Base-by-base conservation (phyloP, 192 early-diverging fungal genomes). In the Coemansia sp. region DNA sequence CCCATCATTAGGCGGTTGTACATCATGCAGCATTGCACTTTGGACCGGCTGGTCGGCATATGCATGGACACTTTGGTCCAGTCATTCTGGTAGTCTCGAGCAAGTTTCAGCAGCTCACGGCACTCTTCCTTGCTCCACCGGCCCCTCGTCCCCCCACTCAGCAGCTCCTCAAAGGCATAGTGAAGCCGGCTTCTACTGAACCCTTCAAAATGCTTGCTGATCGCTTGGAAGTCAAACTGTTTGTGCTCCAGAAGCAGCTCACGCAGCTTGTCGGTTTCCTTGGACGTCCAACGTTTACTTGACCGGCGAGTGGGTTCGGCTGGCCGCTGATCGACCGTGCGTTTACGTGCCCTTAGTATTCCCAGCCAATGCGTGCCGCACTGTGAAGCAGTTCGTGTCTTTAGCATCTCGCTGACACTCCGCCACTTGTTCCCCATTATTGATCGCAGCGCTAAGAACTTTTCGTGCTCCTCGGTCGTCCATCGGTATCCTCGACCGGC, bases 21-120 rank as follows among this genome's bases (percentile, higher is more conserved):
- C 23, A 47, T 38, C 10, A 37, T 3, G 3, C 53, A 43, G 36
- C 71, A 74, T 12, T 67, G 64, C 3, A 3, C n/a, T 17, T 37
- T 36, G 10, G 64, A 48, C 1, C 71, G 48, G 0, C 34, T 18
- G 3, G 60, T 64, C 5, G 71, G 57, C 71, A 74, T 63, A 12
- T 21, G 11, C 17, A 20, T 6, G 0, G 71, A 28, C 14, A 74
- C 58, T 3, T 8, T 11, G 4, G 17, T 7, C 71, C 71, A 74
- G 44, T 67, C 42, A 3, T 37, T 34, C 20, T 43, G 52, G 26
- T 74, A 31, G 16, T 21, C 30, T 11, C 48, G 20, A 10, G 38
- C 38, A 10, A 74, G 60, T 12, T 40, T 16, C 47, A 59, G 6
- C n/a, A 67, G 47, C 16, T 51, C 56, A 6, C 18, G 14, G 47